Evolutionary conservation across 2,329 filamentous ascomycete species (phyloP).

Genomic region (Epichloe glyceriae): DNA sequence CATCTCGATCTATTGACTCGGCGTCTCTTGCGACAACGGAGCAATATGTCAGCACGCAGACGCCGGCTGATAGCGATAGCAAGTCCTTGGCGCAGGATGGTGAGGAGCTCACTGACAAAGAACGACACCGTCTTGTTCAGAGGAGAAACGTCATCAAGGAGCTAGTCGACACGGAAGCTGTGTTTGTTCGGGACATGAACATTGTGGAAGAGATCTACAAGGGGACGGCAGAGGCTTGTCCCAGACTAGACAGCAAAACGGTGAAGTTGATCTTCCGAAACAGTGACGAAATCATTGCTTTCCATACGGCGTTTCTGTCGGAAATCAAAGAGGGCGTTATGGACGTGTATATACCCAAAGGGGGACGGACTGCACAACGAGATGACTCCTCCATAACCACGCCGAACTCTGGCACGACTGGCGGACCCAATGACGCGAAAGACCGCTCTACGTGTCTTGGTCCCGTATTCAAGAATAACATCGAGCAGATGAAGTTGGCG

Average conservation of each 20-base stretch:
- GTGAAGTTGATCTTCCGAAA: conserved; percentile 88
- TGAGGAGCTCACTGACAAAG: conserved; percentile 34
- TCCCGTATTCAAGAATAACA: conserved; percentile 40
- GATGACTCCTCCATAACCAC: conserved; percentile 30
- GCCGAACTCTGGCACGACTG: conserved; percentile 23
- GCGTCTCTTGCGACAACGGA: conserved; percentile 31
- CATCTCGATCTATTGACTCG: conserved; percentile 33
- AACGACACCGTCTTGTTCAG: conserved; percentile 62
- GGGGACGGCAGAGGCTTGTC: conserved; percentile 72
- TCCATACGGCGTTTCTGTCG: conserved; percentile 68
- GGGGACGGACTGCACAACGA: conserved; percentile 27
- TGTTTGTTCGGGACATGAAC: conserved; percentile 90
- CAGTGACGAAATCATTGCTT: conserved; percentile 76
- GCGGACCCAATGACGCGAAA: conserved; percentile 35
- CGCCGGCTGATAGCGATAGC: conserved; percentile 24
- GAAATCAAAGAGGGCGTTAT: conserved; percentile 69
- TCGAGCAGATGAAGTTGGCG: conserved; percentile 46
- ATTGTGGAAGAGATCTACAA: conserved; percentile 97
- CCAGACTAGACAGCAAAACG: conserved; percentile 68
- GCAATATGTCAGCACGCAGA: conserved; percentile 23
- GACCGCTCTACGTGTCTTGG: conserved; percentile 41
- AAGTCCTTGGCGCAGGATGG: conserved; percentile 24
- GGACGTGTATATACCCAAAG: conserved; percentile 61
- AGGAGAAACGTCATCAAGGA: conserved; percentile 82
- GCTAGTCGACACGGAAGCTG: conserved; percentile 81